A percentile compares a stretch with the other conserved stretches of the same genome.
Conservation (phyloP, 257 asterid species). For the Paraleonurus japonicus region DNA sequence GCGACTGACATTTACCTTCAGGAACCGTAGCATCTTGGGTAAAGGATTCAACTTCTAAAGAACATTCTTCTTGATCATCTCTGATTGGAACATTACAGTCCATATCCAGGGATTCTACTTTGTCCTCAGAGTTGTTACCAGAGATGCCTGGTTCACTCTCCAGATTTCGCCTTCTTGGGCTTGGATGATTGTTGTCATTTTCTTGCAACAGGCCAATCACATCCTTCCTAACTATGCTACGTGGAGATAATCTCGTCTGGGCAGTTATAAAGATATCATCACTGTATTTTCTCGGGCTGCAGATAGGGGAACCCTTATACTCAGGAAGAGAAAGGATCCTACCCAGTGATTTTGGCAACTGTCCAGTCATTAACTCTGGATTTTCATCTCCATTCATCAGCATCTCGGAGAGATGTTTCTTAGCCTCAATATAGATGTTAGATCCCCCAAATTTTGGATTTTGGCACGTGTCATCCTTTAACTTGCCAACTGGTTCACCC, state of each 20-base stretch:
- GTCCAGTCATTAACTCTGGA: conserved; percentile 37
- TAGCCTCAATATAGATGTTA: conserved; percentile 77
- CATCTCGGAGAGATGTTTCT: conserved; percentile 87
- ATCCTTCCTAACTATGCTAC: conserved; percentile 28
- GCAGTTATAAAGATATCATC: conserved; percentile 46
- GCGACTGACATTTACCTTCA: conserved; percentile 42
- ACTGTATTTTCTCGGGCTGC: conserved; percentile 56
- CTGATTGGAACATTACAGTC: conserved; percentile 22
- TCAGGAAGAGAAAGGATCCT: conserved; percentile 75
- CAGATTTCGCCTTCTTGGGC: conserved; percentile 37
- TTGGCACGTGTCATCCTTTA: conserved; percentile 39
- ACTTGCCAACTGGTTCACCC: conserved; percentile 43
- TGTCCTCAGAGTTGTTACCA: conserved; percentile 32
- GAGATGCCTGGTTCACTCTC: conserved; percentile 33
- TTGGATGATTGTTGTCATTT: conserved; percentile 26
- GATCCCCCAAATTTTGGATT: conserved; percentile 45
- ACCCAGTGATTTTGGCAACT: conserved; percentile 65
- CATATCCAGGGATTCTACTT: conserved; percentile 29
- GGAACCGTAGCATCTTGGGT: conserved; percentile 23
- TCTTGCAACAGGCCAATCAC: conserved; percentile 39
- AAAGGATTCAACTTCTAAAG: conserved; percentile 31
- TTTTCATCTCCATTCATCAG: conserved; percentile 48
- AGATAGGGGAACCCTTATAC: conserved; percentile 52
- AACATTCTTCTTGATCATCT: conserved; percentile 31
- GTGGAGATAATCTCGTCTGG: conserved; percentile 48